Evolutionary conservation across 2,329 filamentous ascomycete genomes (phyloP).

Genomic region (Fusarium duplospermum): DNA sequence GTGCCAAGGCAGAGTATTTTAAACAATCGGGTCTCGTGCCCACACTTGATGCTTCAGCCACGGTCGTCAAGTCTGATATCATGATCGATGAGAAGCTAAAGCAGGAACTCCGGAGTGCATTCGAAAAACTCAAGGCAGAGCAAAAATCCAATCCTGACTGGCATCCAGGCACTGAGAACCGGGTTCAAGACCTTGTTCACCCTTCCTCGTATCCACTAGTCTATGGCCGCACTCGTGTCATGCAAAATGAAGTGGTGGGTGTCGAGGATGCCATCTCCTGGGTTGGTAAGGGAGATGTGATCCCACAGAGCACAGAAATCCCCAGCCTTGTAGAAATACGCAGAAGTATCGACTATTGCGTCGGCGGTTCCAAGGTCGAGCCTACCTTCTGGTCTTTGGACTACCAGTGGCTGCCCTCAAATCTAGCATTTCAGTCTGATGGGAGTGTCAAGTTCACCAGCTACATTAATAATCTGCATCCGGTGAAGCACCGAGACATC

Average conservation of each 20-base stretch:
- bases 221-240: conserved; percentile 45
- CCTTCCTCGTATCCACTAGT: conserved; percentile 37
- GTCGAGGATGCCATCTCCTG: conserved; percentile 14
- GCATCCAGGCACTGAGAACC: conserved; percentile 12
- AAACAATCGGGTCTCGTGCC: background rate
- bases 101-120: background rate
- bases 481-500: background rate
- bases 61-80: background rate
- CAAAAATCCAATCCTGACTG: background rate
- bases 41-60: background rate
- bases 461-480: background rate
- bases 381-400: background rate
- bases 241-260: conserved; percentile 45
- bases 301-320: background rate
- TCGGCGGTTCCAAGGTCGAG: background rate
- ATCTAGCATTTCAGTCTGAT: background rate
- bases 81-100: background rate
- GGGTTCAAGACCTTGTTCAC: conserved; percentile 21
- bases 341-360: background rate
- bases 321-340: background rate
- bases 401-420: background rate
- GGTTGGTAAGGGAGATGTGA: background rate
- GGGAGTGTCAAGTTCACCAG: background rate
- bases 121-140: background rate
- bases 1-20: background rate